Evolutionary conservation across 106 monocot genomes (phyloP), one percentile per base, ranked within the genome.

Genomic region (Phalaenopsis aphrodite): DNA sequence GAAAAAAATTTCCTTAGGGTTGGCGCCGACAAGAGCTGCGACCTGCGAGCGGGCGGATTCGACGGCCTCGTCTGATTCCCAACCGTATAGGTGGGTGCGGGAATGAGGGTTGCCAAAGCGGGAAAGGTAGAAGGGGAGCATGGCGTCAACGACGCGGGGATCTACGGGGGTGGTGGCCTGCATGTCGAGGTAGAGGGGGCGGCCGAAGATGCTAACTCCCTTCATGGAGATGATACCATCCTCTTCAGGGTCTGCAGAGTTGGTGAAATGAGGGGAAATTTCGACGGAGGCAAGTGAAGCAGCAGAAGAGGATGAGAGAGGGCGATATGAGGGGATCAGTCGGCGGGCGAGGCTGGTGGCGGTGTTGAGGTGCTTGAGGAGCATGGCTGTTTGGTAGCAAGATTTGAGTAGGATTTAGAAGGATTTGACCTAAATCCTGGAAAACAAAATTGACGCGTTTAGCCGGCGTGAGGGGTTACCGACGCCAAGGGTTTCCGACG

Each of bases 101-200:
- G 98, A 99, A 85, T 99, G 94, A 81, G 98, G 98, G 83, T 99
- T 99, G 41, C 98, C 98, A 85, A 84, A 99, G 76, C 89, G 88
- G 77, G 88, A 88, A 75, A 99, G 84, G 87, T 90, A 91, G 85
- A 89, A 99, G 69, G 98, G 98, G 49, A 99, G 92, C 94, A 99
- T 99, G 57, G 94, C 79, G 78, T 99, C 98, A 42, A 99, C 89
- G 52, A 99, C 94, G 67, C 98, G 94, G 30, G 98, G 98, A 74
- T 99, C 98, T 15, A 94, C 89, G 23, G 98, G 98, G 56, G 92
- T 94, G 15, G 98, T 94, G 17, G 98, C 94, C 81, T 99, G 98
- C 98, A 99, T 99, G 83, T 99, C 98, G 58, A 99, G 86, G 84
- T 99, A 99, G 11, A 99, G 85, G 2, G 98, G 98, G 10, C 98